Base-by-base conservation (phyloP, 2,329 filamentous ascomycete genomes). In the Reticulascus tulasneorum region DNA sequence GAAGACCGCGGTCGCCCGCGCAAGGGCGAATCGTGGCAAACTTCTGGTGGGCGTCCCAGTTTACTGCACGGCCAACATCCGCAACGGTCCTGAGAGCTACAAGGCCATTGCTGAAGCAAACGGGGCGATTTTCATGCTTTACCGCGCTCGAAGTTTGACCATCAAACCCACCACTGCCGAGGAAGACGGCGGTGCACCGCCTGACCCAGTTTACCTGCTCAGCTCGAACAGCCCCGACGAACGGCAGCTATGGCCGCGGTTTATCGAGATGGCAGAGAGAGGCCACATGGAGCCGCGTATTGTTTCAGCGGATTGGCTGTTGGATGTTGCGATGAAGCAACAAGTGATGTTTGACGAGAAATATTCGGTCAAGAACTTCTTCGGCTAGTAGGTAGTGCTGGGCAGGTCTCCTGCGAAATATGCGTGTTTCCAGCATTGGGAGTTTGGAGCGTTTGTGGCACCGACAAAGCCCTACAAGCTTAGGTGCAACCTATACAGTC, bases 301-400 rank as follows among this genome's bases (percentile, higher is more conserved):
- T 25, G 88, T 96, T 17, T 77, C 76, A 29, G 77, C 85, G 4
- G 90, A 98, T 55, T 98, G 93, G 93, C 60, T 98, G 50, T 66
- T 98, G 38, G 84, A 90, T 53, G 82, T 89, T 41, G 87, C 88
- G 5, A 91, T 98, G 86, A 80, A 78, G 51, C 93, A 98, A 63
- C 73, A 88, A 59, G 67, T 93, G 45, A 69, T 70, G n/a, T 82
- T 79, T 59, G 69, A 80, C 38, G 65, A 80, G 25, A 75, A 71
- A 47, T 88, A 86, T 54, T 56, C 80, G 32, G 64, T 66, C 20
- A 58, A 59, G 30, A 67, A 67, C 37, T 71, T 64, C 49, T 67
- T 65, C 45, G 48, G 52, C 38, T 50, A 41, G 35, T 31, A 49
- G 35, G 18, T 35, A 33, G 45, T 37, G 37, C 24, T n/a, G n/a